phyloP scores from a whole-genome alignment of 441 rosid species.

The Jatropha multifida region DNA sequence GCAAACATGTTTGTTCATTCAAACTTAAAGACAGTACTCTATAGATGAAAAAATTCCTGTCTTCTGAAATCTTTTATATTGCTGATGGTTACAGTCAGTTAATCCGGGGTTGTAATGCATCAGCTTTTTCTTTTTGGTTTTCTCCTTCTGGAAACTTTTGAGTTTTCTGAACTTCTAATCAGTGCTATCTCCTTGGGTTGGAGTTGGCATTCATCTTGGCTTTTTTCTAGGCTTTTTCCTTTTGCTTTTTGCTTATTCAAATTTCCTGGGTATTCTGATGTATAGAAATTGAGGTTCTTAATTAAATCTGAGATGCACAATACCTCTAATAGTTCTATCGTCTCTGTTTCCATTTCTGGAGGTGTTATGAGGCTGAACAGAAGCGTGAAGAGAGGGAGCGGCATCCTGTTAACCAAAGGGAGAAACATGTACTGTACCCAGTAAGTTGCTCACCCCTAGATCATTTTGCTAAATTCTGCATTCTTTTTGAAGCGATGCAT shows the following conservation, averaged over 20 bases:
- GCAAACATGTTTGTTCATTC: neutral
- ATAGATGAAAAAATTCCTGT: neutral
- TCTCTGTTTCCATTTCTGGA: constrained; percentile 27
- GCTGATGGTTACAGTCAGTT: neutral
- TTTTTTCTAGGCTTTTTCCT: neutral
- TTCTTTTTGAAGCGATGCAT: neutral
- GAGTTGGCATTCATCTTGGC: neutral
- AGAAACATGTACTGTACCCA: constrained; percentile 67
- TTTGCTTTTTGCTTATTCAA: neutral
- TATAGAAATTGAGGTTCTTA: neutral
- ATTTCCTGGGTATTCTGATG: neutral
- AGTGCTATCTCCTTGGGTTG: neutral
- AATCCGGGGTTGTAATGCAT: neutral
- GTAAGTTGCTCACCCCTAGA: constrained; percentile 48
- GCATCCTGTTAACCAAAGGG: constrained; percentile 85
- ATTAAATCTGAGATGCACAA: neutral
- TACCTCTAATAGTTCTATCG: constrained; percentile 23
- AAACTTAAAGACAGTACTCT: neutral
- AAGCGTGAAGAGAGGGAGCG: constrained; percentile 92
- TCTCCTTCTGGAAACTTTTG: neutral
- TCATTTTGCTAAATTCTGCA: neutral
- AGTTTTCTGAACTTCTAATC: neutral
- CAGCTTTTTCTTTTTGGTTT: neutral
- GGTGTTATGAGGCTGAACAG: constrained; percentile 91
- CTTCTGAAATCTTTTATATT: neutral